Percentiles rank a stretch among this genome's conserved stretches.
Evolutionary conservation across 768 basidiomycete species (phyloP).

Genomic region (Ephemerocybe angulata): DNA sequence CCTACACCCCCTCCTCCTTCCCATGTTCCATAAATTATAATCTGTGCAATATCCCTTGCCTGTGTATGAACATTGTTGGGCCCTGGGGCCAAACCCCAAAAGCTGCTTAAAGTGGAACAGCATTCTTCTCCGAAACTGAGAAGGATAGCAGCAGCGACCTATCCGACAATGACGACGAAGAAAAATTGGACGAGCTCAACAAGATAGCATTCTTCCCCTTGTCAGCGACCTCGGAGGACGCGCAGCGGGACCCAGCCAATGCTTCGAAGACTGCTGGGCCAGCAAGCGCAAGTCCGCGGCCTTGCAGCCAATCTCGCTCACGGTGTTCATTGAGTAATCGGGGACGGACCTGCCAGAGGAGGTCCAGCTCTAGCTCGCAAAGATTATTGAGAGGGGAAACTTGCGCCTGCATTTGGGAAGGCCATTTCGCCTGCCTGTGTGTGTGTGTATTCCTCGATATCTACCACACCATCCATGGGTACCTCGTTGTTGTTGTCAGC

Average conservation of each 20-base stretch:
- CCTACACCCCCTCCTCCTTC: no score
- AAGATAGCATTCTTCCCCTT: neutral
- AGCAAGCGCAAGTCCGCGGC: constrained; percentile 15
- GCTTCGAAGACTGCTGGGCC: constrained; percentile 15
- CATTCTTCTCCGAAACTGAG: neutral
- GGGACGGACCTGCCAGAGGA: constrained; percentile 23
- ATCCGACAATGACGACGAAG: neutral
- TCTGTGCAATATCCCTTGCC: no score
- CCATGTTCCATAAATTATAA: no score
- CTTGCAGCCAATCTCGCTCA: constrained; percentile 27
- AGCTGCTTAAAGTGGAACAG: constrained; percentile 8
- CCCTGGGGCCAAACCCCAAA: no score
- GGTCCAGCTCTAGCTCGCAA: constrained; percentile 25
- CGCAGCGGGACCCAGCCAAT: no score
- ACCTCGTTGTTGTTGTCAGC: neutral
- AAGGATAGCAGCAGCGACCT: neutral
- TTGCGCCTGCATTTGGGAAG: constrained; percentile 5
- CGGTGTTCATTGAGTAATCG: constrained; percentile 23
- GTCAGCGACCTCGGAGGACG: neutral
- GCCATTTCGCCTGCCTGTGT: constrained; percentile 12
- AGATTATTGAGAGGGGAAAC: constrained; percentile 25
- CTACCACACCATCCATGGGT: constrained; percentile 18
- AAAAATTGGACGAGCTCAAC: neutral
- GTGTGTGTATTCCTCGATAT: constrained; percentile 11
- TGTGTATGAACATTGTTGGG: no score